Evolutionary conservation across 495 filamentous ascomycete species (phyloP), one percentile per base, ranked within the genome.

Genomic region (Aspergillus baeticus): DNA sequence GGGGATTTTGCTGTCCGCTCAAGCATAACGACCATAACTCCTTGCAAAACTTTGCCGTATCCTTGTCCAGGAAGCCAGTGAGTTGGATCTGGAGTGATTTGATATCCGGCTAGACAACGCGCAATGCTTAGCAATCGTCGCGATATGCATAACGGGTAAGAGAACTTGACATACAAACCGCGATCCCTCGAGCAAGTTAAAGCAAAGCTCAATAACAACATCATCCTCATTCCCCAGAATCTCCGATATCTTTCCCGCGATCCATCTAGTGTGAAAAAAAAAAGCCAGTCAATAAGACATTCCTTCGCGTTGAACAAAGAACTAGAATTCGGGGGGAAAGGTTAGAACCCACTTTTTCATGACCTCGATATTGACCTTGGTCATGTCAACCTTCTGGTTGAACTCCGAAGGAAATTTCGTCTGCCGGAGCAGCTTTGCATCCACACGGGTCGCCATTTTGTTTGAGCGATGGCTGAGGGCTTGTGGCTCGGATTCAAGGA

Each of bases 361-460:
- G 54, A 98, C 90, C 71, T 95, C 92, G 20, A 96, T 77, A 63
- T 97, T 96, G 67, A 98, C 90, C 76, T 98, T 99, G 55, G 83
- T 82, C 87, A 94, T 95, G 75, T 99, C 92, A 37, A 99, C 95
- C 79, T 96, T 97, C 69, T 87, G 83, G 65, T 80, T 93, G 72
- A 96, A 98, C 70, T 98, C 94, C 8, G 86, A 82, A 43, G 94
- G 94, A 63, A 96, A 97, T 68, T 96, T 97, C 51, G 91, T 97
- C 71, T 84, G 80, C 80, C 87, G 87, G 41, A 96, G 77, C 67
- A 94, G 81, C 80, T 95, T 96, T 55, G 87, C 83, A 69, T 96
- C 91, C 34, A 92, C 90, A 55, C 79, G 85, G 51, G 80, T 81
- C 60, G 87, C 87, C 88, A 91, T 92, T 34, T 62, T 74, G 29